These are phyloP conservation scores for Arthrobotrys pseudoclavata DNA, from an alignment of 2,329 filamentous ascomycete species.

Conservation along the genomic window DNA sequence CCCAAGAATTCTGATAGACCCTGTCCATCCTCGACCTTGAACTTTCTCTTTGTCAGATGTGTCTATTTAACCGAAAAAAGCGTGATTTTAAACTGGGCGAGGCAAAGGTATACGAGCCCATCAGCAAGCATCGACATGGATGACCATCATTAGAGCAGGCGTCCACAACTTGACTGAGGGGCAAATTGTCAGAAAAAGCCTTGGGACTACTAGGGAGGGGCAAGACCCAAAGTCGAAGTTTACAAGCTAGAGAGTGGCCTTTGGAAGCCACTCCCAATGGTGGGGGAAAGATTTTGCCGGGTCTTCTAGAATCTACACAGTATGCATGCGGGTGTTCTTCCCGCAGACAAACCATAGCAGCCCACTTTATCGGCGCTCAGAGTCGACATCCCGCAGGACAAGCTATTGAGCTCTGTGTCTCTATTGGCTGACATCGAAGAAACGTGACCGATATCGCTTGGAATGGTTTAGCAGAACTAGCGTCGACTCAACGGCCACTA, in stretches of 20 bases:
- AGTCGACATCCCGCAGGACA: constrained; percentile 46
- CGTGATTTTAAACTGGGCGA: constrained; percentile 48
- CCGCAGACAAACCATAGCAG: constrained; percentile 37
- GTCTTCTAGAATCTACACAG: constrained; percentile 52
- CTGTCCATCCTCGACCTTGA: constrained; percentile 26
- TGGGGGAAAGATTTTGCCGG: constrained; percentile 40
- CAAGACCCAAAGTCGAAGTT: constrained; percentile 20
- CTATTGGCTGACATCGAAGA: constrained; percentile 12
- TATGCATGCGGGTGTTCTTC: constrained; percentile 54
- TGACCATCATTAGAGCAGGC: constrained; percentile 17
- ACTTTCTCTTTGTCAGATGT: constrained; percentile 58
- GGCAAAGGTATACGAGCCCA: constrained; percentile 52
- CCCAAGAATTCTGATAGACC: constrained; percentile 44
- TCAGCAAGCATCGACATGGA: constrained; percentile 47
- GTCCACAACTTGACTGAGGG: constrained; percentile 39
- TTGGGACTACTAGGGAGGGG: constrained; percentile 36
- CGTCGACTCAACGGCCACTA: not conserved
- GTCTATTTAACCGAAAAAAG: constrained; percentile 59
- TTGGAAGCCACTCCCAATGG: constrained; percentile 26
- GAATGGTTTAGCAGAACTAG: constrained; percentile 14
- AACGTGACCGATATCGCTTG: constrained; percentile 51
- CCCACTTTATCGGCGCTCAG: constrained; percentile 52
- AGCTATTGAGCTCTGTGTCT: constrained; percentile 10
- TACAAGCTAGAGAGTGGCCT: not conserved
- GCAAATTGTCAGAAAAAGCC: constrained; percentile 38